Base-by-base conservation (phyloP, 78 protist genomes). In the Dictyostelium capitatum region DNA sequence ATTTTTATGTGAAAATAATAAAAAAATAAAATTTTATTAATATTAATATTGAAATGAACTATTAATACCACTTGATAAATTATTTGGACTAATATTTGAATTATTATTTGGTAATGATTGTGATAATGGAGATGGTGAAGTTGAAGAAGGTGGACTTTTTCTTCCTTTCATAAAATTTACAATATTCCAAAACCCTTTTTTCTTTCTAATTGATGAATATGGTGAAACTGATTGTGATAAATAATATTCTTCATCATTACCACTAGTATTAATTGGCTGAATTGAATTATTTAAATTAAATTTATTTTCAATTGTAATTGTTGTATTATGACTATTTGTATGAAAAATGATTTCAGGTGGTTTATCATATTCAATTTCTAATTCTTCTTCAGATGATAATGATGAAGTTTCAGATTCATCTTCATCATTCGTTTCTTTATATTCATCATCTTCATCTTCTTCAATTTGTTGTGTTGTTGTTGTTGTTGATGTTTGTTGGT, bases 291-390 rank as follows among this genome's bases (percentile, higher is more conserved):
- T 37, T 37, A 37, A 37, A 37, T 37, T 28, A 10, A 25, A 7
- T 3, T 30, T 64, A n/a, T 28, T 28, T 64, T 23, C 32, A 65
- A 65, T 65, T 65, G 37, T 30, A 6, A 65, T 65, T 30, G 48
- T 65, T 14, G 32, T 65, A 23, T 15, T 6, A 65, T 65, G 25
- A 23, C 4, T 12, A 17, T 17, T 11, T 17, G 59, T 17, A 15
- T 4, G 1, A 14, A 23, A 65, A 12, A 65, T 10, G 6, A 30
- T 23, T 65, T 65, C 32, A 65, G 78, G 78, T 41, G 78, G 78
- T 70, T 70, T 70, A 25, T 77, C 82, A 12, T 77, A 30, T 53
- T 77, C 82, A 51, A 77, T 53, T 20, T 77, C 82, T 10, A 41
- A 6, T 5, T 77, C 82, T 30, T 77, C 82, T 30, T 53, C 67